Evolutionary conservation across 2,329 filamentous ascomycete genomes (phyloP), one percentile per base, ranked within the genome.

Genomic region (Didymella pomorum): DNA sequence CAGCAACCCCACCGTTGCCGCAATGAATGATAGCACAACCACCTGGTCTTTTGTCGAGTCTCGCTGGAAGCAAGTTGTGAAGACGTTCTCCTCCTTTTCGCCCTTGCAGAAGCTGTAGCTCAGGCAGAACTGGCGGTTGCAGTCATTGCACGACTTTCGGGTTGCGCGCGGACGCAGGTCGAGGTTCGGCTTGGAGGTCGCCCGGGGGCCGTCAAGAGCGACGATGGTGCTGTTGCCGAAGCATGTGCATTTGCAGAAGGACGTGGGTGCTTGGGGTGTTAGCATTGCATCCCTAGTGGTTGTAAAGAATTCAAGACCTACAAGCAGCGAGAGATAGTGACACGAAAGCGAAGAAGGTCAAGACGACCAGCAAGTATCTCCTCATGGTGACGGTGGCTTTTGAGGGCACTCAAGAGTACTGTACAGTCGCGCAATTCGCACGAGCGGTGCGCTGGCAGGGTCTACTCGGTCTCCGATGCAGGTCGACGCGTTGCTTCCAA

Each of bases 241-340:
- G 75, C 87, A 89, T 56, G 86, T 89, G 74, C 87, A 90, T 84
- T 89, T 90, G 83, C 87, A 90, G 77, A 89, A 90, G 58, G 86
- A 88, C 16, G 86, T 85, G 23, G 82, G 81, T 42, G 81, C 82
- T 83, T 65, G 53, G 28, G 57, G 44, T 29, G 52, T 48, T 39
- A 50, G 50, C 42, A 31, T 35, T n/a, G 50, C 42, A 37, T n/a
- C 7, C 23, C 3, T 25, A 25, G 23, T 4, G 23, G 4, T 23
- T 9, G 12, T 4, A 20, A 2, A 5, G 25, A 16, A 35, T n/a
- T n/a, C 31, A 23, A n/a, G 18, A 62, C 79, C 54, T 76, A 81
- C 81, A 75, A 37, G 79, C 78, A 61, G 80, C 80, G n/a, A 79
- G 71, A 3, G 76, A 69, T 29, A 77, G 43, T 23, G 77, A 76